phyloP scores from a whole-genome alignment of 169 alveolate genomes.

The Plasmodium gonderi region DNA sequence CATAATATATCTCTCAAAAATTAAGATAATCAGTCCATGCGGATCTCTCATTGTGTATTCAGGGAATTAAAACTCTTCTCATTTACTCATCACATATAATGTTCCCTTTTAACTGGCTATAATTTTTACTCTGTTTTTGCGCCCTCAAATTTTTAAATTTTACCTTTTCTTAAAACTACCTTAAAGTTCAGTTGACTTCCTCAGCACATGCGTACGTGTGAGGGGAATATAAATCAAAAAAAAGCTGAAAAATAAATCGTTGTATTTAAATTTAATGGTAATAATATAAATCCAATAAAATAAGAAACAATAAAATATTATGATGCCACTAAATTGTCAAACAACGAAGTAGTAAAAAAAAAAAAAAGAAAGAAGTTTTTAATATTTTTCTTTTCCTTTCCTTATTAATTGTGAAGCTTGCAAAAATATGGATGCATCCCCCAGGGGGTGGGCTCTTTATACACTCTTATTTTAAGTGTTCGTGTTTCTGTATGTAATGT shows the following conservation, averaged over 20 bases:
- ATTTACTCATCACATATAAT: background rate
- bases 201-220: too few species aligned
- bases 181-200: too few species aligned
- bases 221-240: background rate
- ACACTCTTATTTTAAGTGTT: too few species aligned
- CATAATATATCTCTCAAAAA: too few species aligned
- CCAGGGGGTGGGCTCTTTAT: too few species aligned
- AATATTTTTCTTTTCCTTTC: background rate
- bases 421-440: background rate
- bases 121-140: background rate
- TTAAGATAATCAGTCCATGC: too few species aligned
- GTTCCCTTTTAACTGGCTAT: background rate
- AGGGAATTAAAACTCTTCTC: too few species aligned
- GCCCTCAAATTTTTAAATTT: background rate
- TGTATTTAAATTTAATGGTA: background rate
- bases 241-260: background rate
- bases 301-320: too few species aligned
- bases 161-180: background rate
- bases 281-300: background rate
- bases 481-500: too few species aligned
- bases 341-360: background rate
- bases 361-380: background rate
- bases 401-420: background rate
- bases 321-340: background rate
- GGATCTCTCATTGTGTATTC: too few species aligned